Evolutionary conservation across 495 filamentous ascomycete genomes (phyloP), one percentile per base, ranked within the genome.

Genomic region (Xylaria intraflava): DNA sequence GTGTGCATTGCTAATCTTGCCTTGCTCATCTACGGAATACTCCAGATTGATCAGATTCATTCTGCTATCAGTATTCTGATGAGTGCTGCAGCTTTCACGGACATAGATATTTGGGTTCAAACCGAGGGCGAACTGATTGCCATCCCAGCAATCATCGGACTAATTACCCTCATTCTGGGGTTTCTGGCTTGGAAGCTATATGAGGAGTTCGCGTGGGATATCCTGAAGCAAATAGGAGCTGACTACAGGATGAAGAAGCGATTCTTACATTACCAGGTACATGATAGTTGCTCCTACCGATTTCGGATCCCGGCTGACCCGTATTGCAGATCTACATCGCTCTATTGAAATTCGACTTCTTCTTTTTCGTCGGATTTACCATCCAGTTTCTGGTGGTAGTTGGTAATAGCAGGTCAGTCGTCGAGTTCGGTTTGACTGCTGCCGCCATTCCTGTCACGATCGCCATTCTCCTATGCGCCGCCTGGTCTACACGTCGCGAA

Each of bases 321-420:
- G 17, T n/a, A 31, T 38, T 7, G 22, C 57, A 97, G 91, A 90
- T 98, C 64, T 98, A 96, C 72, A 96, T 98, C 62, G 88, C 94
- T 31, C 81, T 97, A 9, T 78, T 98, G 47, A 98, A 98, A 69
- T 98, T 98, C 69, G 93, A 98, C 72, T 97, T 98, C 70, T 98
- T 98, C 81, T 96, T 98, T 79, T 98, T 98, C 80, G 82, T 98
- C 46, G 93, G 90, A 12, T 98, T 98, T 65, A 96, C 91, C 6
- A 86, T 98, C 33, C 93, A 98, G 65, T 97, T 98, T 71, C 76
- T 98, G 26, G 93, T 97, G 56, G 84, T 98, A 51, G 90, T 97
- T 35, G 51, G 51, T 39, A 83, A 80, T 31, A 72, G 80, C 56
- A 80, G 77, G 26, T 75, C 75, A 26, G 77, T 86, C 59, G 70